Percentiles rank a stretch among this genome's conserved stretches.
phyloP scores from a whole-genome alignment of 1,284 basidiomycete species.

The Amylostereum areolatum region DNA sequence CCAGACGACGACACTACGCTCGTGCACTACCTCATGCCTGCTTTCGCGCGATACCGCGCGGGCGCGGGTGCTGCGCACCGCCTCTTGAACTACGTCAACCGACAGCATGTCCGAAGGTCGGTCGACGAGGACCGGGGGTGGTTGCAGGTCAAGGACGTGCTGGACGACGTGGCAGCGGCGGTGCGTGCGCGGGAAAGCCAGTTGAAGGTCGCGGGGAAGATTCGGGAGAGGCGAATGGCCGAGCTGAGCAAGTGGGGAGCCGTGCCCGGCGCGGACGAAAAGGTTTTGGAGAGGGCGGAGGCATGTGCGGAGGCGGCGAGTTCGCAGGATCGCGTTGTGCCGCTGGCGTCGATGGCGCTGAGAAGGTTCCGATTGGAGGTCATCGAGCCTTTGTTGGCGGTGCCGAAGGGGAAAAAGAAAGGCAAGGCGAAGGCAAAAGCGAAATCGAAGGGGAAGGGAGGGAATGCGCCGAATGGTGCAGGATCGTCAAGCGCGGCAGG shows the following conservation, averaged over 20 bases:
- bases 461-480: slow-evolving; percentile 19
- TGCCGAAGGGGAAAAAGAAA: slow-evolving; percentile 52
- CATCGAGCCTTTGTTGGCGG: slow-evolving; percentile 59
- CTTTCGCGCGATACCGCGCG: slow-evolving; percentile 60
- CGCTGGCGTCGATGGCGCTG: slow-evolving; percentile 55
- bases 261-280: slow-evolving; percentile 14
- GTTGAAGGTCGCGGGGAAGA: slow-evolving; percentile 48
- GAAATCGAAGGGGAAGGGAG: slow-evolving; percentile 32
- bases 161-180: slow-evolving; percentile 55
- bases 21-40: slow-evolving; percentile 62
- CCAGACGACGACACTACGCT: slow-evolving; percentile 62
- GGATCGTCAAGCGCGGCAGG: slow-evolving; percentile 5
- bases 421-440: slow-evolving; percentile 34
- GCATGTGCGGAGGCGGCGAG: slow-evolving; percentile 70
- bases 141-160: slow-evolving; percentile 59
- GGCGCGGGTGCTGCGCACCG: slow-evolving; percentile 63
- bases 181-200: slow-evolving; percentile 46
- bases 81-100: slow-evolving; percentile 71
- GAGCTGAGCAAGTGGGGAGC: slow-evolving; percentile 66
- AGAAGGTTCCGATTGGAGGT: slow-evolving; percentile 67
- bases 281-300: slow-evolving; percentile 49
- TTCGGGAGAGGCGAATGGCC: slow-evolving; percentile 50
- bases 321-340: slow-evolving; percentile 55
- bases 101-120: slow-evolving; percentile 71
- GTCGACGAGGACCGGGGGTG: slow-evolving; percentile 73